Evolutionary conservation across 2,329 filamentous ascomycete species (phyloP), one percentile per base, ranked within the genome.

Genomic region (Fusarium sulawesiense): DNA sequence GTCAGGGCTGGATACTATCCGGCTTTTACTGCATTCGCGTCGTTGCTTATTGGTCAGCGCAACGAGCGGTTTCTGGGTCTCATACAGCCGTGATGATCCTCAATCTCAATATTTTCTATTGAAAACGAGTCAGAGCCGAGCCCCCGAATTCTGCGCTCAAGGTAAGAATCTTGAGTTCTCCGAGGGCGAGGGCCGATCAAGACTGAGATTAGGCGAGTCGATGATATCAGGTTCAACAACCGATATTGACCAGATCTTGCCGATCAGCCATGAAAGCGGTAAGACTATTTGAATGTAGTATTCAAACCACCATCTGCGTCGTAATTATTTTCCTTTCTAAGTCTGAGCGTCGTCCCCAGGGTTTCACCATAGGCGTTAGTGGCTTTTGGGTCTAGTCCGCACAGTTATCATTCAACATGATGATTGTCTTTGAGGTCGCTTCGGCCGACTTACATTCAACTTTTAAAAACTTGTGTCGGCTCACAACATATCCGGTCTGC

Each of bases 351-450:
- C 50, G 41, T 72, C 60, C 37, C 55, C 50, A 60, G 50, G 64
- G 72, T 74, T 74, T 74, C 72, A 74, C 59, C 68, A 75, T 70
- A 57, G 30, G 12, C 41, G 30, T 70, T 75, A 75, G 72, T 64
- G 62, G 58, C 53, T 29, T 44, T 44, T 44, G 54, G 45, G 65
- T 64, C 66, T 61, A 23, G 46, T 46, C 62, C 69, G 44, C 48
- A 48, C 41, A 23, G 21, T 21, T 54, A 45, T 45, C 50, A 53
- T 54, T 25, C 41, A 59, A 57, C 13, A 45, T 51, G 47, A 47
- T 13, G 44, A 16, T 48, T 20, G 21, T 41, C 55, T 44, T 20
- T 34, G 18, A 30, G 25, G 47, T 29, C 54, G 40, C 47, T 55
- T 70, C 48, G 61, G 49, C 54, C 45, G 32, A 46, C 48, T 49